These are phyloP conservation scores for Aspergillus sp. DNA, from an alignment of 2,329 filamentous ascomycete genomes.

Conservation along the genomic window DNA sequence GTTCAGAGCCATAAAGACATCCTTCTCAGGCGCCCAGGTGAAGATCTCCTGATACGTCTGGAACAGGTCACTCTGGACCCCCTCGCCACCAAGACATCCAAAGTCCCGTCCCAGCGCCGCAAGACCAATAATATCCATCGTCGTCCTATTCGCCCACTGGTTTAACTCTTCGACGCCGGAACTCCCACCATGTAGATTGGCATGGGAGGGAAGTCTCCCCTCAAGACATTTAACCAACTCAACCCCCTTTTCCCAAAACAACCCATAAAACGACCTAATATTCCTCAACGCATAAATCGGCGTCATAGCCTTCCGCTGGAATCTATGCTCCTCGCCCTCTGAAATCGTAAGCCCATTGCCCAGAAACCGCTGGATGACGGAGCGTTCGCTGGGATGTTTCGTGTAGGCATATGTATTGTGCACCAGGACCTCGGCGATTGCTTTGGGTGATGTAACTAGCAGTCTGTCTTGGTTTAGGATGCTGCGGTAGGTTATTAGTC, in stretches of 20 bases:
- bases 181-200: no score
- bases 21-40: not conserved
- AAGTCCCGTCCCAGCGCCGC: slow-evolving; percentile 2
- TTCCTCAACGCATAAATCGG: not conserved
- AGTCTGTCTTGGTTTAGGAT: slow-evolving; percentile 2
- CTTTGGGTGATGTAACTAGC: not conserved
- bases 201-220: no score
- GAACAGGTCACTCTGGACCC: not conserved
- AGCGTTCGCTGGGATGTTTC: not conserved
- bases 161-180: not conserved
- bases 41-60: not conserved
- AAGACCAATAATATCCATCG: slow-evolving; percentile 7
- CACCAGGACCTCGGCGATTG: not conserved
- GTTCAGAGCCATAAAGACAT: not conserved
- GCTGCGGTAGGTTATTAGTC: not conserved
- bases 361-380: not conserved
- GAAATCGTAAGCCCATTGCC: not conserved
- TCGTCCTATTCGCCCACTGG: not conserved
- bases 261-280: not conserved
- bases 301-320: not conserved
- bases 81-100: not conserved
- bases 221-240: not conserved
- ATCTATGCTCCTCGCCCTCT: not conserved
- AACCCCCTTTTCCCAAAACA: not conserved
- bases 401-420: not conserved